Base-by-base conservation (phyloP, 1,284 basidiomycete genomes). In the Ceratobasidium sp. region DNA sequence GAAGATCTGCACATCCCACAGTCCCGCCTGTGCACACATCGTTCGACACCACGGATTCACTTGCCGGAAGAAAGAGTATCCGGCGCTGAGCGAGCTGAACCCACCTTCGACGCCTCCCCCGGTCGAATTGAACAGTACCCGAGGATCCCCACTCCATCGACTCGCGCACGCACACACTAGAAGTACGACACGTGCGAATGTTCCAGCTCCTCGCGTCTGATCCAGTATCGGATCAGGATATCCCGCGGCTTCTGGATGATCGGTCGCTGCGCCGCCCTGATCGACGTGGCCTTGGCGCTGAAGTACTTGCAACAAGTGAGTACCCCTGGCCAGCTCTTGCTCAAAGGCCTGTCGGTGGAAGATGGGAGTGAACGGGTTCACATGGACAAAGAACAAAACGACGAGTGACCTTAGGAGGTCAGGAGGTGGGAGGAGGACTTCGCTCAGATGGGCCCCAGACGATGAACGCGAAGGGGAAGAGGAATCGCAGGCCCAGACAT, bases 271-370 rank as follows among this genome's bases (percentile, higher is more conserved):
- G 16, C 81, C 79, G 78, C 86, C 82, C 64, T 85, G 76, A 0
- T 82, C 82, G 5, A 82, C 81, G 19, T 78, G 77, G 76, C 85
- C 84, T 56, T 86, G 83, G 31, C 48, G 63, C 11, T 66, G 11
- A 1, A 49, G n/a, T 2, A 69, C 41, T 29, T 71, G 49, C n/a
- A 54, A 41, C 0, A 71, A 53, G 24, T 71, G 66, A 6, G 66
- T 31, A 9, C 66, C 66, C 19, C 41, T 41, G 1, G 41, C 53
- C 2, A 71, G 53, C 24, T 59, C 54, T 53, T 19, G 66, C 27
- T 84, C 81, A 78, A 89, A 89, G 7, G 85, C 84, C 48, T 83
- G 82, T 1, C 83, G 83, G 77, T 88, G 88, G 2, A 89, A 79
- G 13, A 89, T 79, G 3, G 86, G 85, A 59, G 85, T 83, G 63